Evolutionary conservation across 495 filamentous ascomycete species (phyloP).

Genomic region (Talaromyces liani): DNA sequence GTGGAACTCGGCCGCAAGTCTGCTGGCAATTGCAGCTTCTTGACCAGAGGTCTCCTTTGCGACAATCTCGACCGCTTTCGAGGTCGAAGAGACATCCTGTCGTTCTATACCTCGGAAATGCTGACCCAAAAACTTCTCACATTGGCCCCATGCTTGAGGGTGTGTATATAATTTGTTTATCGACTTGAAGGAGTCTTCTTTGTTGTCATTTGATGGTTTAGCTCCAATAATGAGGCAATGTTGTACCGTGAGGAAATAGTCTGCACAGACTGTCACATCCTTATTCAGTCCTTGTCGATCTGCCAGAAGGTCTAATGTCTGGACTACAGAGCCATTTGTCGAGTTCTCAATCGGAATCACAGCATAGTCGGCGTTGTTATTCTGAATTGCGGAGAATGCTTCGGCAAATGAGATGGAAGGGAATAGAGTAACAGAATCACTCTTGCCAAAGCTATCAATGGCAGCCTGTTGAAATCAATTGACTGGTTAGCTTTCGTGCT

Average conservation of each 20-base stretch:
- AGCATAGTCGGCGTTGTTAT: constrained; percentile 52
- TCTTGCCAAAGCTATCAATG: constrained; percentile 48
- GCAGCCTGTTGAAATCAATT: constrained; percentile 50
- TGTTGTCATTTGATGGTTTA: not conserved
- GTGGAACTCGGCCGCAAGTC: constrained; percentile 58
- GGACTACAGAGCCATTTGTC: constrained; percentile 83
- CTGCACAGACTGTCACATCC: constrained; percentile 65
- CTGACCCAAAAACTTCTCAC: constrained; percentile 59
- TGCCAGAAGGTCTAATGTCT: constrained; percentile 81
- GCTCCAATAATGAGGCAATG: constrained; percentile 68
- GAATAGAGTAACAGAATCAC: constrained; percentile 40
- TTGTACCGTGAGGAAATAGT: constrained; percentile 76
- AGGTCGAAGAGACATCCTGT: constrained; percentile 82
- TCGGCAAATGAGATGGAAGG: constrained; percentile 57
- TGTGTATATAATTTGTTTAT: constrained; percentile 69
- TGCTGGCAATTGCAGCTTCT: constrained; percentile 70
- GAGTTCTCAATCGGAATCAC: constrained; percentile 96
- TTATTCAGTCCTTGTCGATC: constrained; percentile 54
- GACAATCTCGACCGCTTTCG: constrained; percentile 71
- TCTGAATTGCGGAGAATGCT: constrained; percentile 73
- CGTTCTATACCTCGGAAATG: constrained; percentile 64
- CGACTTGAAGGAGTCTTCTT: constrained; percentile 17
- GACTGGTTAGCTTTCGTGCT: not conserved
- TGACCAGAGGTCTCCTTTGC: constrained; percentile 46
- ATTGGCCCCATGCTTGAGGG: constrained; percentile 92